Evolutionary conservation across 2,329 filamentous ascomycete species (phyloP), one percentile per base, ranked within the genome.

Genomic region (Alternaria infectoria): DNA sequence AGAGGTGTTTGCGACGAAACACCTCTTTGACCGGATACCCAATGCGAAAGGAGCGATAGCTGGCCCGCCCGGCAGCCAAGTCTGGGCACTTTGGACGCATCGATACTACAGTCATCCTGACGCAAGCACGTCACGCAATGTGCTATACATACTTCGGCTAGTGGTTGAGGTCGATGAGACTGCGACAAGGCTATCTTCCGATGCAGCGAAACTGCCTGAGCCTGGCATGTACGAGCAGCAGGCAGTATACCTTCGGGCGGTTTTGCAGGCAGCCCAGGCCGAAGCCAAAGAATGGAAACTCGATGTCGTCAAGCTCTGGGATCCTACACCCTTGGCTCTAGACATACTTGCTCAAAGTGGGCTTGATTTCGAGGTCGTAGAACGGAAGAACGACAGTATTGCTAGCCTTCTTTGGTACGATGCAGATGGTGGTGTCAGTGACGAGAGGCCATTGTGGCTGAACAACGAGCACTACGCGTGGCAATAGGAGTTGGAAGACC

Each of bases 271-370:
- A 21, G 93, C 92, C 3, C 88, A 89, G 71, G 79, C 80, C 5
- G 88, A 95, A 79, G 93, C 93, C 2, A 79, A 81, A 1, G 83
- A 86, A 56, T 96, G 91, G 90, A 81, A 86, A 23, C 87, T 92
- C 78, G 82, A 84, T 36, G 84, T 86, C 40, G 86, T 97, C 8
- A 85, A 92, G 74, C 82, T 96, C 54, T 97, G 93, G 93, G 96
- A 96, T 75, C 93, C 93, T 0, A 85, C 85, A 7, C 82, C 86
- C 77, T 76, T 73, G 69, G 74, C 77, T 8, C 54, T 61, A 30
- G 28, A 66, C 57, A 57, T 70, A 30, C 11, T 72, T 3, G 6
- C 13, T 10, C 28, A 19, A 11, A 50, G 15, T 17, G 44, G 45
- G 1, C 15, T 57, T 0, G 5, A 49, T 1, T 25, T 6, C 15